Conservation (phyloP, 495 filamentous ascomycete genomes). For the Thozetella sp. region DNA sequence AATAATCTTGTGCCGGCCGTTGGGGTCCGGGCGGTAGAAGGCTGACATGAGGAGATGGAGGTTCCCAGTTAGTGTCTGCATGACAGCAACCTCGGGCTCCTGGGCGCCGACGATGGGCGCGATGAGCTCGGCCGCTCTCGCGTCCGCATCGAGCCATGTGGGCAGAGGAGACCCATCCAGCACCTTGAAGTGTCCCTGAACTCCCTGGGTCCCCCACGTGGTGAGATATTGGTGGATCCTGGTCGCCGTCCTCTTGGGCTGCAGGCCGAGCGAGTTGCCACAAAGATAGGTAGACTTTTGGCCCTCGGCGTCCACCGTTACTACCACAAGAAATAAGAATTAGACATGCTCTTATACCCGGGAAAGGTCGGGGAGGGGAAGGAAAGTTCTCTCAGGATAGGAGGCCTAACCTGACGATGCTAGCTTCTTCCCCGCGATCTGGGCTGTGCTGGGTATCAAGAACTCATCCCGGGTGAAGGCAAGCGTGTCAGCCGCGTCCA, state of each 20-base stretch:
- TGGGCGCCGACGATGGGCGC: constrained; percentile 85
- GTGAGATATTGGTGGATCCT: constrained; percentile 78
- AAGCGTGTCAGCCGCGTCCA: constrained; percentile 74
- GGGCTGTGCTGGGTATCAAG: constrained; percentile 77
- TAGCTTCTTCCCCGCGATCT: constrained; percentile 70
- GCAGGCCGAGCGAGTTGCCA: constrained; percentile 94
- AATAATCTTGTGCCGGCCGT: constrained; percentile 83
- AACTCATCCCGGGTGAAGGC: constrained; percentile 74
- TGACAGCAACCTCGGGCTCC: constrained; percentile 81
- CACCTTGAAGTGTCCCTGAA: constrained; percentile 89
- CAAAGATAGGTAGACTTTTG: constrained; percentile 80
- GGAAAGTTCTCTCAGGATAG: constrained; percentile 5
- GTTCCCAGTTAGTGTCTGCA: constrained; percentile 93
- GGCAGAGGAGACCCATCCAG: constrained; percentile 74
- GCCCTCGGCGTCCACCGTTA: constrained; percentile 16
- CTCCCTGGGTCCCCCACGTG: constrained; percentile 92
- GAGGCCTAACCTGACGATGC: constrained; percentile 34
- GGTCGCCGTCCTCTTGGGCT: constrained; percentile 70
- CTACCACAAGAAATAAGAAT: constrained; percentile 9
- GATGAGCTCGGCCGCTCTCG: constrained; percentile 69
- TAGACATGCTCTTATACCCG: constrained; percentile 4
- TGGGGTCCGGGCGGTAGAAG: constrained; percentile 79
- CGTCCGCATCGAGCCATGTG: constrained; percentile 82
- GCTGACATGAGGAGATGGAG: constrained; percentile 88
- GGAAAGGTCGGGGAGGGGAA: background rate